Evolutionary conservation across 164 flowering plant genomes (phyloP).

Genomic region (Protea cynaroides): DNA sequence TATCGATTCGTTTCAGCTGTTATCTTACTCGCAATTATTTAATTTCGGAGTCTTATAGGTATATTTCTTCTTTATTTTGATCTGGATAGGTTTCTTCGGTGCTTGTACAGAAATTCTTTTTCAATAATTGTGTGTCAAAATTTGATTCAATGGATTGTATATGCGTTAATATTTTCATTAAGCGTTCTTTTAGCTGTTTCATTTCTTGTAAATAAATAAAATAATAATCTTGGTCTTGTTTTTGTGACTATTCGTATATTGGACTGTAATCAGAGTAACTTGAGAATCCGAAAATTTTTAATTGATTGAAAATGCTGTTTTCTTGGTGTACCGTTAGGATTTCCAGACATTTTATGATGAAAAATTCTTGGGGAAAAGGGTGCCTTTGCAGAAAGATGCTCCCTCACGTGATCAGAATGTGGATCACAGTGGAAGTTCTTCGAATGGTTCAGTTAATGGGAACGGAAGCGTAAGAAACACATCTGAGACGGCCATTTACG

Average conservation of each 20-base stretch:
- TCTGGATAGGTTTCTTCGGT: neutral
- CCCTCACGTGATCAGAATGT: conserved; percentile 13
- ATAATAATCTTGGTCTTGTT: neutral
- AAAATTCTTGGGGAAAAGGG: conserved; percentile 86
- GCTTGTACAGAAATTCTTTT: neutral
- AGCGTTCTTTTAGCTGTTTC: neutral
- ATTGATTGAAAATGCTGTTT: neutral
- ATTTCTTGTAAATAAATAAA: neutral
- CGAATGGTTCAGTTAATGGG: conserved; percentile 35
- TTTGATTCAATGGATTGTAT: neutral
- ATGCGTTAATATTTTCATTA: neutral
- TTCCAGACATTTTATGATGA: conserved; percentile 82
- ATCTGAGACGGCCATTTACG: conserved; percentile 68
- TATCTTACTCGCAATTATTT: too few species aligned
- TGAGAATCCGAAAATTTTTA: neutral
- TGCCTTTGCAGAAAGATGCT: conserved; percentile 18
- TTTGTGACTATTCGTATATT: neutral
- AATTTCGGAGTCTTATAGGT: too few species aligned
- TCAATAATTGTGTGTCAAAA: too few species aligned
- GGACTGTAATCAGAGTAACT: neutral
- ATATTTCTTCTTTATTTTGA: neutral
- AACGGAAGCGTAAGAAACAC: conserved; percentile 37
- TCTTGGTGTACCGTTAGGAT: conserved; percentile 43
- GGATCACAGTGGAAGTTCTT: conserved; percentile 34
- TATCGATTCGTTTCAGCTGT: neutral